These are phyloP conservation scores for Sugiyamaella qingdaonensis DNA, from an alignment of 805 yeast species.

Conservation along the genomic window DNA sequence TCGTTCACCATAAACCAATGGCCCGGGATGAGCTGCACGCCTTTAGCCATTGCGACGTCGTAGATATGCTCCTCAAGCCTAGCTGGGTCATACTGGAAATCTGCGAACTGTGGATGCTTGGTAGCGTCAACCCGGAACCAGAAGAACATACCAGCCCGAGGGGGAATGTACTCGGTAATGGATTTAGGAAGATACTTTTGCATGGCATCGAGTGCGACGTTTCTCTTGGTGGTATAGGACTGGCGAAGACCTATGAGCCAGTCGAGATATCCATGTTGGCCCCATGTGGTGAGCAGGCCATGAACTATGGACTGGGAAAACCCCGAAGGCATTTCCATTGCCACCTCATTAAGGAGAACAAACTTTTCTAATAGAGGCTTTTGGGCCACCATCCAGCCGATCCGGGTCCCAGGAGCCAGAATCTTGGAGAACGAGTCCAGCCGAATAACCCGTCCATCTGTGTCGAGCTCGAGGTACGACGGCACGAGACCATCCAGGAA, in stretches of 20 bases:
- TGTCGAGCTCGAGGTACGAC: conserved; percentile 70
- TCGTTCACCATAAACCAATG: conserved; percentile 36
- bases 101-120: conserved; percentile 43
- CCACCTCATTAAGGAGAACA: conserved; percentile 70
- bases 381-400: conserved; percentile 87
- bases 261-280: conserved; percentile 79
- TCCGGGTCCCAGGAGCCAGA: conserved; percentile 83
- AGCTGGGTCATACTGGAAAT: conserved; percentile 24
- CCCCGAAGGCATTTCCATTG: conserved; percentile 77
- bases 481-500: conserved; percentile 65
- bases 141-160: conserved; percentile 52
- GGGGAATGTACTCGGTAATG: conserved; percentile 34
- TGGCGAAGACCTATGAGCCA: conserved; percentile 74
- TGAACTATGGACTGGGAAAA: conserved; percentile 66
- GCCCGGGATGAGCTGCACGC: conserved; percentile 38
- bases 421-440: conserved; percentile 89
- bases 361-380: conserved; percentile 58
- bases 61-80: conserved; percentile 33
- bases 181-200: conserved; percentile 50
- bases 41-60: conserved; percentile 30
- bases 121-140: conserved; percentile 49
- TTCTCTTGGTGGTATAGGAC: conserved; percentile 84
- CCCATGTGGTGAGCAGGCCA: conserved; percentile 79
- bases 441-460: conserved; percentile 84
- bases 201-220: conserved; percentile 75